Evolutionary conservation across 2,329 filamentous ascomycete genomes (phyloP).

Genomic region (Exophiala sp.): DNA sequence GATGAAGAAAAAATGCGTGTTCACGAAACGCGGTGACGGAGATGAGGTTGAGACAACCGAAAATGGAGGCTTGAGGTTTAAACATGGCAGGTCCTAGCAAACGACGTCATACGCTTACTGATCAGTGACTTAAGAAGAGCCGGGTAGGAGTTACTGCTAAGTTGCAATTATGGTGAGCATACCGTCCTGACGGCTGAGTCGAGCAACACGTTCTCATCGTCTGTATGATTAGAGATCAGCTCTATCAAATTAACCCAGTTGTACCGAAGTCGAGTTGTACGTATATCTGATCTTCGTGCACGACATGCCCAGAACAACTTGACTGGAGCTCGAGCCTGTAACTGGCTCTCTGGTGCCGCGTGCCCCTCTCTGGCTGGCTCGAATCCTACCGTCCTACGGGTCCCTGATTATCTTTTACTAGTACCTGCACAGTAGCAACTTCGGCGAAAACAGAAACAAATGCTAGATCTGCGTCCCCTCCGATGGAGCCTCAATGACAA

Average conservation of each 20-base stretch:
- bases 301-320: neutral
- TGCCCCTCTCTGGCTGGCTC: too few relatives aligned
- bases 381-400: too few relatives aligned
- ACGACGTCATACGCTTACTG: neutral
- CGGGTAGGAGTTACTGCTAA: too few relatives aligned
- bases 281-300: neutral
- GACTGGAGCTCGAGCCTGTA: neutral
- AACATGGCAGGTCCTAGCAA: neutral
- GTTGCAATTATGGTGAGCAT: neutral
- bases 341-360: neutral
- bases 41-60: conserved; percentile 23
- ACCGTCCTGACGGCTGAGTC: neutral
- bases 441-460: conserved; percentile 1
- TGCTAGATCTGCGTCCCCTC: neutral
- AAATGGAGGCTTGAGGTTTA: neutral
- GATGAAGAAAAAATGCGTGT: conserved; percentile 2
- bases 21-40: conserved; percentile 15
- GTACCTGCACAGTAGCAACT: neutral
- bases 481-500: neutral
- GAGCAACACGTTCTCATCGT: neutral
- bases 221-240: neutral
- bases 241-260: neutral
- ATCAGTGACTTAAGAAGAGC: neutral
- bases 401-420: too few relatives aligned
- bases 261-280: neutral